Conservation (phyloP, 2,329 filamentous ascomycete genomes). For the Stenocarpella maydis region DNA sequence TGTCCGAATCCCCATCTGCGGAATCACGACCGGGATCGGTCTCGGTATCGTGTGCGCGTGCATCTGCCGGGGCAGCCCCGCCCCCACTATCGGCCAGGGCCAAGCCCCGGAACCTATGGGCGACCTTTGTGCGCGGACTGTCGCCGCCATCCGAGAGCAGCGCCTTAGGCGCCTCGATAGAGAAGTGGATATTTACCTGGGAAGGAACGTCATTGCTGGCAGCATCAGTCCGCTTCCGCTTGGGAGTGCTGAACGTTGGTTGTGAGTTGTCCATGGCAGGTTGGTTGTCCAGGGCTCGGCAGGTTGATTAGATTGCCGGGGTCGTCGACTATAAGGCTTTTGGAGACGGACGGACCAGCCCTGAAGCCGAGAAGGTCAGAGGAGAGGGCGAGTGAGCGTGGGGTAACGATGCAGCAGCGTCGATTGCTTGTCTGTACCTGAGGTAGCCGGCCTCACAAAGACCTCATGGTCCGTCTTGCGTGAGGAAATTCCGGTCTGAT, state of each 20-base stretch:
- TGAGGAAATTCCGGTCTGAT: background rate
- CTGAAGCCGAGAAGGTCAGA: background rate
- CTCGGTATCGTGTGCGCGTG: constrained; percentile 22
- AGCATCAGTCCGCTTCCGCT: constrained; percentile 42
- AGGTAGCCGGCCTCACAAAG: background rate
- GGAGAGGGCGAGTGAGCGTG: background rate
- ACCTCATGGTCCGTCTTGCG: constrained; percentile 5
- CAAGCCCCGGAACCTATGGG: constrained; percentile 61
- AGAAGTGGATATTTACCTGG: constrained; percentile 47
- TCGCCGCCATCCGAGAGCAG: constrained; percentile 54
- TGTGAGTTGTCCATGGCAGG: constrained; percentile 26
- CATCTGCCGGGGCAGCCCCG: constrained; percentile 47
- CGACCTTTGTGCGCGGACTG: constrained; percentile 62
- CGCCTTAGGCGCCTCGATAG: constrained; percentile 51
- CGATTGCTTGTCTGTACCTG: background rate
- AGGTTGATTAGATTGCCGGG: background rate
- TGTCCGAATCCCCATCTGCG: background rate
- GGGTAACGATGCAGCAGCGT: constrained; percentile 7
- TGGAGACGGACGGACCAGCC: constrained; percentile 11
- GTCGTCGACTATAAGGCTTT: constrained; percentile 7
- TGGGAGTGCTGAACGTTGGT: constrained; percentile 41
- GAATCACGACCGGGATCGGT: constrained; percentile 9
- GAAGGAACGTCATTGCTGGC: constrained; percentile 30
- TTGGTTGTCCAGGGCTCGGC: background rate
- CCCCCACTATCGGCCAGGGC: constrained; percentile 54